Base-by-base conservation (phyloP, 345 rosid species). In the Euphorbia lathyris region DNA sequence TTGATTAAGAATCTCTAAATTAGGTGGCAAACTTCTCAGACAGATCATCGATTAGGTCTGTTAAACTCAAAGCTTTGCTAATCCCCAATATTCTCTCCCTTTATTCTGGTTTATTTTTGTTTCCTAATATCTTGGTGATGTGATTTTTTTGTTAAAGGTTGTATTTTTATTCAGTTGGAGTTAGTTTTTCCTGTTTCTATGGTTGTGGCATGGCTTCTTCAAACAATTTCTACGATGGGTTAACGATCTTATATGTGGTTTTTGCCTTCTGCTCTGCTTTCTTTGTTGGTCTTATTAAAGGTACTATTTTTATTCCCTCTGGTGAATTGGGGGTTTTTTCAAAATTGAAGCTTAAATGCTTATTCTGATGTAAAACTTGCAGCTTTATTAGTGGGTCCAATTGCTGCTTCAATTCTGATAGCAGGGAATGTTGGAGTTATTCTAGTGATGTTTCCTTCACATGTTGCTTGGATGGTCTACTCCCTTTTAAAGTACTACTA, bases 281-380 rank as follows among this genome's bases (percentile, higher is more conserved):
- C 64, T 70, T 86, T 64, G 77, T 93, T 23, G 98, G 96, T 43
- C 88, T 90, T 74, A 77, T 93, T 26, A 93, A 90, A 90, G 96
- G 97, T 87, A 69, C 20, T 17, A 8, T 10, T 25, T 47, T 69
- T 66, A 59, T 23, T 36, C 53, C 8, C 25, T 25, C 43, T 56
- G 34, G 9, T 20, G 5, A 29, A 13, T 22, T 66, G 25, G 5
- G 14, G 42, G n/a, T n/a, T n/a, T 70, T 19, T 20, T 29, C n/a
- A 66, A 32, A 50, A 32, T 45, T 1, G 51, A 45, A 45, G 51
- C 12, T 29, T 61, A 32, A 26, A 58, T 36, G 63, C 20, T 5
- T 60, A 67, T 64, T 65, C 47, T 59, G 32, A 20, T 60, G 66
- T 71, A 22, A 60, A 63, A 64, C 66, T 19, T 82, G 80, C 82